Conservation (phyloP, 73 alveolate genomes). For the Urostyla sp. region DNA sequence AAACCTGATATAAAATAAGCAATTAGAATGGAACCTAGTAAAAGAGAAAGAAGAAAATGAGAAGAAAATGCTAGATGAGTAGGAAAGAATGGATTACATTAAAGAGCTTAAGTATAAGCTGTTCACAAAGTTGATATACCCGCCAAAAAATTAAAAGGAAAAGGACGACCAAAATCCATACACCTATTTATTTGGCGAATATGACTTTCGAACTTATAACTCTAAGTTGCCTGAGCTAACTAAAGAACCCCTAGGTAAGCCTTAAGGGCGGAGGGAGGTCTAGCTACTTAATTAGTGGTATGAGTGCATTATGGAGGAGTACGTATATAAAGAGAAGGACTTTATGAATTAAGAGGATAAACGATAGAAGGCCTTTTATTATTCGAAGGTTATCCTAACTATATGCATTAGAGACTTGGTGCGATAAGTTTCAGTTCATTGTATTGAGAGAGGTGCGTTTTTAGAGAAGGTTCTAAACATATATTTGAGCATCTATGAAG, state of each 20-base stretch:
- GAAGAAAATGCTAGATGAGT: background rate
- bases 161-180: slow-evolving; percentile 21
- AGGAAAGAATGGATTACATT: background rate
- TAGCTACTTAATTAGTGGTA: slow-evolving; percentile 56
- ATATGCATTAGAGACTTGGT: slow-evolving; percentile 61
- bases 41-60: slow-evolving; percentile 1
- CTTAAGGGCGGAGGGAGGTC: slow-evolving; percentile 60
- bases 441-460: slow-evolving; percentile 67
- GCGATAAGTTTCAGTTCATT: slow-evolving; percentile 67
- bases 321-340: slow-evolving; percentile 51
- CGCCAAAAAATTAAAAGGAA: background rate
- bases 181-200: slow-evolving; percentile 14
- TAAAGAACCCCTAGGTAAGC: slow-evolving; percentile 54
- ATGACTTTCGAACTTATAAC: slow-evolving; percentile 16
- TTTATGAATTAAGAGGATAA: slow-evolving; percentile 13
- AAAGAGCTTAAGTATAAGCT: background rate
- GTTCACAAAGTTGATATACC: background rate
- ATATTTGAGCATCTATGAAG: slow-evolving; percentile 55
- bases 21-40: slow-evolving; percentile 11
- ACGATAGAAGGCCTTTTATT: slow-evolving; percentile 59
- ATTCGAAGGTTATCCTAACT: slow-evolving; percentile 56
- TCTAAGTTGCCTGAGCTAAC: slow-evolving; percentile 35
- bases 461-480: slow-evolving; percentile 65
- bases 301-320: slow-evolving; percentile 53
- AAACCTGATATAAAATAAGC: slow-evolving; percentile 41